Evolutionary conservation across 306 rosid genomes (phyloP).

Genomic region (Glycyrrhiza uralensis): DNA sequence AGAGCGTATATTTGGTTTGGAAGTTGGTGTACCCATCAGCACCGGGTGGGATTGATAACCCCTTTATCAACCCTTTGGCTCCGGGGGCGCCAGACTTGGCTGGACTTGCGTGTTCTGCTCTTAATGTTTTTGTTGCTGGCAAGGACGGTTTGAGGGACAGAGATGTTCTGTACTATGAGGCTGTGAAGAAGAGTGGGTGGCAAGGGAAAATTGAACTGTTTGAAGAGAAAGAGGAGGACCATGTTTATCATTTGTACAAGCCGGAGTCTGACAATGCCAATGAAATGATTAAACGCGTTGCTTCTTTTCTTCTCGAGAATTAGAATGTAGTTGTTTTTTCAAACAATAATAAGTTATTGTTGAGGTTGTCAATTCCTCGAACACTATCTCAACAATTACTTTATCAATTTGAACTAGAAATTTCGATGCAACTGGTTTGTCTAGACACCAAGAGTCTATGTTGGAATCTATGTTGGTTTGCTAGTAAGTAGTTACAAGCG

Average conservation of each 20-base stretch:
- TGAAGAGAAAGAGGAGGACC: slow-evolving; percentile 25
- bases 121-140: slow-evolving; percentile 33
- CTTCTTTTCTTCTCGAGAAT: slow-evolving; percentile 30
- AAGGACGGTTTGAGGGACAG: slow-evolving; percentile 35
- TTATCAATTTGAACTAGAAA: too few relatives aligned
- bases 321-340: neutral
- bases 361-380: too few relatives aligned
- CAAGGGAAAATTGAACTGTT: slow-evolving; percentile 21
- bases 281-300: slow-evolving; percentile 16
- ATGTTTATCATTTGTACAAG: slow-evolving; percentile 8
- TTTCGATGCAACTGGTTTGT: too few relatives aligned
- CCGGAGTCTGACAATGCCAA: neutral
- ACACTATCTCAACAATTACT: too few relatives aligned
- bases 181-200: slow-evolving; percentile 36
- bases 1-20: slow-evolving; percentile 26
- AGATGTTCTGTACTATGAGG: slow-evolving; percentile 32
- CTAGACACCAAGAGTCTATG: too few relatives aligned
- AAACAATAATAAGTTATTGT: too few relatives aligned
- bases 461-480: too few relatives aligned
- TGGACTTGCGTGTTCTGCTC: slow-evolving; percentile 25
- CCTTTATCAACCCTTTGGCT: slow-evolving; percentile 24
- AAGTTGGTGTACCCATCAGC: slow-evolving; percentile 30
- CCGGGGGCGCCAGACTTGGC: slow-evolving; percentile 27
- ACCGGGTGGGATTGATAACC: slow-evolving; percentile 22
- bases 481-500: too few relatives aligned